Evolutionary conservation across 169 alveolate species (phyloP), one percentile per base, ranked within the genome.

Genomic region (Theileria luwenshuni): DNA sequence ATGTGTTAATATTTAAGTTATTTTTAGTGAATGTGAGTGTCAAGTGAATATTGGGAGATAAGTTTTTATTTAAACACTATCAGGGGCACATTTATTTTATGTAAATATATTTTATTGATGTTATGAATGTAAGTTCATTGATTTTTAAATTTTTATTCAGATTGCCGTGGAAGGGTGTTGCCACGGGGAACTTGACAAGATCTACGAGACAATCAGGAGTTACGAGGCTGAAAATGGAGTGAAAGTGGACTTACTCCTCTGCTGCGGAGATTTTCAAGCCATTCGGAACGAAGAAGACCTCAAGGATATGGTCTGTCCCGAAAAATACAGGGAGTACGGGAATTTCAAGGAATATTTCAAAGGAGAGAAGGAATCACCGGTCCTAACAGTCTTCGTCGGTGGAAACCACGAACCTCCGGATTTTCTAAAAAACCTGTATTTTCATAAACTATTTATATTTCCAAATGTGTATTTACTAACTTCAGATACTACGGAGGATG

Each of bases 351-450:
- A 91, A 45, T 97, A 95, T 84, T 96, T 91, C 89, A 83, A 81
- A 43, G 96, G 97, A 3, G 76, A 70, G 33, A 76, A 86, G 59
- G 70, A 56, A 52, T 98, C 99, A 17, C 98, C 98, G 12, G 83
- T 90, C 59, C 90, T 96, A 54, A 97, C 99, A 10, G 79, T 97
- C 25, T 94, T 97, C 84, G 90, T 97, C 21, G 99, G 99, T 28
- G 99, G 99, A 21, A 97, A 97, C 79, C 99, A 97, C 83, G 99
- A 97, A 79, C 97, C 98, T 13, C 92, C 97, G 41, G 94, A 95
- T 74, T 94, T 94, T 71, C 80, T 96, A 27, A 91, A 94, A 67
- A 96, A 96, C 69, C 83, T 96, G 83, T 94, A 85, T 42, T 85
- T 65, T 49, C 51, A 30, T n/a, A 3, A 23, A 35, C 19, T 54